These are phyloP conservation scores for Zymoseptoria pseudotritici DNA, from an alignment of 2,329 filamentous ascomycete genomes.

Conservation along the genomic window DNA sequence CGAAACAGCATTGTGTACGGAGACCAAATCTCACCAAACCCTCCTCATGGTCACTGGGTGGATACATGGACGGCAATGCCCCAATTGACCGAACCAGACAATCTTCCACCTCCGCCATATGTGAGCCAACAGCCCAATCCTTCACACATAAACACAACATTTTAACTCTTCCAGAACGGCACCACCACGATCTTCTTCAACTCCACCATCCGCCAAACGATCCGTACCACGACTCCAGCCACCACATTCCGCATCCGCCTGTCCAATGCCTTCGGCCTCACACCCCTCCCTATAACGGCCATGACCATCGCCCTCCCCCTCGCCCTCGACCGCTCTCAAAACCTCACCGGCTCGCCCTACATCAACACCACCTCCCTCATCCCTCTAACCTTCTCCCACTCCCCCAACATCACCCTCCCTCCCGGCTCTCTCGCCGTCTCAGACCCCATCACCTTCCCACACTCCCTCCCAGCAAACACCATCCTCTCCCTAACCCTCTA, in stretches of 20 bases:
- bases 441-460: constrained; percentile 47
- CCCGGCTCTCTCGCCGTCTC: constrained; percentile 53
- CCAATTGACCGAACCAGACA: constrained; percentile 54
- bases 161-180: constrained; percentile 39
- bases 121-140: constrained; percentile 32
- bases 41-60: constrained; percentile 45
- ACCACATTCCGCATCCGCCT: constrained; percentile 55
- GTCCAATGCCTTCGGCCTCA: constrained; percentile 58
- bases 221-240: constrained; percentile 49
- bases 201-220: constrained; percentile 58
- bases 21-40: constrained; percentile 6
- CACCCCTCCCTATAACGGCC: constrained; percentile 52
- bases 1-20: background rate
- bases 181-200: constrained; percentile 50
- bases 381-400: constrained; percentile 52
- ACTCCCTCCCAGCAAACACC: constrained; percentile 41
- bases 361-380: constrained; percentile 48
- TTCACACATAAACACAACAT: constrained; percentile 4
- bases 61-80: constrained; percentile 61
- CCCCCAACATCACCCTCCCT: constrained; percentile 44
- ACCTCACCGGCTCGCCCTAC: constrained; percentile 45
- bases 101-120: constrained; percentile 55
- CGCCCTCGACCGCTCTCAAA: constrained; percentile 30
- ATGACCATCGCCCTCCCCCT: constrained; percentile 51
- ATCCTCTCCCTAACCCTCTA: constrained; percentile 55